Conservation (phyloP, 2,329 filamentous ascomycete genomes). For the Exserohilum rostratum region DNA sequence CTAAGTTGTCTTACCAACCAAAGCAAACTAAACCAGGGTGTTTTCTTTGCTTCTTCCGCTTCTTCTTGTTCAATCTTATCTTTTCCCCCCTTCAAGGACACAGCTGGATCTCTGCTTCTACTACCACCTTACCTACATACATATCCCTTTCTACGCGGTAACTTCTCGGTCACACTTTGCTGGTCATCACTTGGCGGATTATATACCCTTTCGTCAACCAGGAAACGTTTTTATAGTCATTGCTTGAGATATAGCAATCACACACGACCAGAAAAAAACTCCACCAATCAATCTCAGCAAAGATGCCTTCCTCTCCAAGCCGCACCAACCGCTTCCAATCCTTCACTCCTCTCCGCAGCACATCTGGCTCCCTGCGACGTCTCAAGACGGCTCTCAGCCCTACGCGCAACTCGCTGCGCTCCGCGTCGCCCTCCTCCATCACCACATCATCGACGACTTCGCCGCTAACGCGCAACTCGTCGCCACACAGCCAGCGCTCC, state of each 20-base stretch:
- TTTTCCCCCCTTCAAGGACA: no score
- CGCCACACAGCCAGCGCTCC: constrained; percentile 38
- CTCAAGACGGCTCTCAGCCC: constrained; percentile 46
- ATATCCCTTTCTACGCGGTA: no score
- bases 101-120: no score
- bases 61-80: no score
- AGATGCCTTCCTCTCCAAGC: constrained; percentile 39
- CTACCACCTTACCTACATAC: no score
- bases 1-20: no score
- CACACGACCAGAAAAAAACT: background rate
- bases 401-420: constrained; percentile 37
- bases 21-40: no score
- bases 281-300: constrained; percentile 12
- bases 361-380: constrained; percentile 37
- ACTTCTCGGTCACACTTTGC: no score
- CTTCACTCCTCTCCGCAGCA: constrained; percentile 43
- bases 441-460: constrained; percentile 36
- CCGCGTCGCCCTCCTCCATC: constrained; percentile 27
- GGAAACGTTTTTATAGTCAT: no score
- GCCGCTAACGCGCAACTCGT: constrained; percentile 37
- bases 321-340: constrained; percentile 48
- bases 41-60: no score
- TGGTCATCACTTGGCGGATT: no score
- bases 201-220: no score
- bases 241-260: background rate